These are phyloP conservation scores for Glebionis coronaria DNA, from an alignment of 129 eudicot species.

Conservation along the genomic window DNA sequence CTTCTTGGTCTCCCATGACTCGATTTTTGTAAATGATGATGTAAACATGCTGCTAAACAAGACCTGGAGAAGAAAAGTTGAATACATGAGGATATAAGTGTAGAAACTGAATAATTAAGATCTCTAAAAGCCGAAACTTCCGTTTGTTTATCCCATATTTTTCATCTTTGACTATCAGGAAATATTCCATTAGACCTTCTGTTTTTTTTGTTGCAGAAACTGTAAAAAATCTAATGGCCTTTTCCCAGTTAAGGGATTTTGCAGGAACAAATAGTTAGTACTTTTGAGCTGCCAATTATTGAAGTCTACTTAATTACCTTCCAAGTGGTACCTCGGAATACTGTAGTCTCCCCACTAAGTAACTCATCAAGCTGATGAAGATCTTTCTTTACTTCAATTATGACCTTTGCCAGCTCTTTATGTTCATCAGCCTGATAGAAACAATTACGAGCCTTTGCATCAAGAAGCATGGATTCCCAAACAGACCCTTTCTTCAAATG, in stretches of 20 bases:
- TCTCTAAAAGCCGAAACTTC: slow-evolving; percentile 2
- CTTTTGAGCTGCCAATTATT: not conserved
- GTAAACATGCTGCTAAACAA: slow-evolving; percentile 66
- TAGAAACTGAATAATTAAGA: not conserved
- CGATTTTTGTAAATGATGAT: slow-evolving; percentile 44
- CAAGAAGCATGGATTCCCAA: slow-evolving; percentile 42
- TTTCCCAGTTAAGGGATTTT: not conserved
- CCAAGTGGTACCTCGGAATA: slow-evolving; percentile 53
- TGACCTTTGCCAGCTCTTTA: slow-evolving; percentile 36
- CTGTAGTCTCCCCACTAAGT: slow-evolving; percentile 39
- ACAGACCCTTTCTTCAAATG: slow-evolving; percentile 28
- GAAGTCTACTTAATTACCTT: slow-evolving; percentile 34
- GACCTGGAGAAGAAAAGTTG: slow-evolving; percentile 40
- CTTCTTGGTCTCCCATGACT: slow-evolving; percentile 40
- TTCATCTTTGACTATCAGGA: not conserved
- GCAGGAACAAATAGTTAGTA: not conserved
- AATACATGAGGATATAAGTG: not conserved
- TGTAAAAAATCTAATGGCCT: not conserved
- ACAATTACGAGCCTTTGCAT: slow-evolving; percentile 41
- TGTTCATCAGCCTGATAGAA: slow-evolving; percentile 51
- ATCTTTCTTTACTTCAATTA: slow-evolving; percentile 53
- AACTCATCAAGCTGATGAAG: slow-evolving; percentile 62
- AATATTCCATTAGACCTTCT: not conserved
- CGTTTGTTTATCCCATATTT: slow-evolving; percentile 1
- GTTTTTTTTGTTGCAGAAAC: not conserved